Base-by-base conservation (phyloP, 805 yeast genomes). In the Ogataea nakhonphanomensis region DNA sequence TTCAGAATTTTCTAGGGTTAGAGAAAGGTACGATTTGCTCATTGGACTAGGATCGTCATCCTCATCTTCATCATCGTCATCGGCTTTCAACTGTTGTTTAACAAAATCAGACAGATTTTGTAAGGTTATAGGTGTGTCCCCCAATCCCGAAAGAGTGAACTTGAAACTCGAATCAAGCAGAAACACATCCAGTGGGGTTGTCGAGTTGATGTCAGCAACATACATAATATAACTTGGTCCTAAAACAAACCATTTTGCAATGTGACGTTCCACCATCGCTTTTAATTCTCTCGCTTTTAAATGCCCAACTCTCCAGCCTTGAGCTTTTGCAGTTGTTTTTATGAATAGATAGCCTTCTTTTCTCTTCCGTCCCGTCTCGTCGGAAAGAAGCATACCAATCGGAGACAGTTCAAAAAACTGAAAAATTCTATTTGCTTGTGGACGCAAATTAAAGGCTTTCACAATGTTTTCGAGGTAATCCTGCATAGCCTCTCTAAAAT, bases 261-360 rank as follows among this genome's bases (percentile, higher is more conserved):
- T 81, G 50, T 95, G 91, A 62, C 99, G 79, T 48, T 78, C 80
- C 37, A 91, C 84, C 96, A 93, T 88, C 26, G 86, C 89, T 50
- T 78, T 76, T 53, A 88, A 67, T 54, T 87, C 97, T 46, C 79
- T 76, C 7, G 86, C 78, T 46, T 76, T 79, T 62, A 88, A 78
- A 57, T 91, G 97, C 3, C 93, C 85, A 5, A 91, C 96, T 51
- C 95, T 72, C 98, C 99, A 93, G 2, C 99, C 98, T 58, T 88
- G 95, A 0, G 89, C 73, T 46, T 78, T 79, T 0, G 98, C 91
- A 0, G 88, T 79, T 1, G 96, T 82, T 14, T 89, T 79, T 33
- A 90, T 77, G 39, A 84, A 76, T 43, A 91, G 61, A 36, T 78
- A 76, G 2, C 99, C 99, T 62, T 93, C 96, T 53, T 89, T 93